Evolutionary conservation across 75 land plant species (phyloP), one percentile per base, ranked within the genome.

Genomic region (Picea sitchensis): DNA sequence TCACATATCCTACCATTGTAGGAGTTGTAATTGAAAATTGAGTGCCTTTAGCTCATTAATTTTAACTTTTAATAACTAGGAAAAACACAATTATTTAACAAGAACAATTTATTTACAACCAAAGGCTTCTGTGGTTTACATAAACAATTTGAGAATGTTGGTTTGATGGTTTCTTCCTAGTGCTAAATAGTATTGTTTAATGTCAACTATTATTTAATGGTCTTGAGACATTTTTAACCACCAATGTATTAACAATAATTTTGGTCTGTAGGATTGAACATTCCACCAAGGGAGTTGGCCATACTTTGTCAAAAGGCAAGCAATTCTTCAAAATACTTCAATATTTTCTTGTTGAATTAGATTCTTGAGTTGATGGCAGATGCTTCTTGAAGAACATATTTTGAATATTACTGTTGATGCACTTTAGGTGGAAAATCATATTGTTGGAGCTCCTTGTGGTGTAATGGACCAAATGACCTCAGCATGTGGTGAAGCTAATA

Each of bases 381-480:
- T 64, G 36, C 26, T 78, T 78, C 21, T 78, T 71, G 9, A 71
- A 44, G 74, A 64, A n/a, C 3, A 71, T 18, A 71, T 71, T 41
- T 18, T 36, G 51, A 77, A 15, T 18, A 23, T 34, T 34, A 21
- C 56, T 59, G 15, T 30, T 36, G 12, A 26, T 76, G 21, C 58
- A 44, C 38, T n/a, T 57, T 77, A 95, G 99, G 99, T 96, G 23
- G 99, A 96, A 77, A 96, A 96, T 81, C 93, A 87, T 86, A 83
- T 96, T 60, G 99, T 96, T 69, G 99, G 99, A 79, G 99, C 99
- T 36, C 99, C 96, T 9, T 96, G 99, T 90, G 99, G 99, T 59
- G 95, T 96, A 65, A 96, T 96, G 99, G 99, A 96, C 79, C 99
- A 96, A 84, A 96, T 96, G 99, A 87, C 96, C 51, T 90, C 96